A percentile compares a stretch with the other conserved stretches of the same genome.
phyloP scores from a whole-genome alignment of 2,329 filamentous ascomycete species.

The Pseudocercospora musae region DNA sequence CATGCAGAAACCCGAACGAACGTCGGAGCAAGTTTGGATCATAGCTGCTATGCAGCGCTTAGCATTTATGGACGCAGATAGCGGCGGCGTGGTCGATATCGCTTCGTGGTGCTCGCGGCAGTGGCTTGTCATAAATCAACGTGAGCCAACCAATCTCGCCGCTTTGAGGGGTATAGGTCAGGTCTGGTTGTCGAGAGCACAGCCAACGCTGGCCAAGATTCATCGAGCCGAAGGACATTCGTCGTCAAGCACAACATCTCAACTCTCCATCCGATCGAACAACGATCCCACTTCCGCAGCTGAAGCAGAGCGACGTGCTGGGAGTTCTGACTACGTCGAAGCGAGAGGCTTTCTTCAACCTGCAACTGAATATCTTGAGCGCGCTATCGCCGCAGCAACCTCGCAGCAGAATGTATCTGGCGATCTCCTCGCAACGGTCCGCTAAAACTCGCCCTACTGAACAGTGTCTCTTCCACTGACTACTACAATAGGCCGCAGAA shows the following conservation, averaged over 20 bases:
- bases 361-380: conserved; percentile 50
- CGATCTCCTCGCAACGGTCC: conserved; percentile 45
- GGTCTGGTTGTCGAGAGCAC: conserved; percentile 53
- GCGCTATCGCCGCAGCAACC: conserved; percentile 46
- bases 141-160: conserved; percentile 44
- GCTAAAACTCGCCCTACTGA: conserved; percentile 8
- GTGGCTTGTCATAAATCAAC: conserved; percentile 45
- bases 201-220: conserved; percentile 49
- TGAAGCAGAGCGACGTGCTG: conserved; percentile 40
- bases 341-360: conserved; percentile 51
- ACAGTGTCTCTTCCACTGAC: neutral
- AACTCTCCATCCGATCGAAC: conserved; percentile 33
- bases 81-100: conserved; percentile 45
- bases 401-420: conserved; percentile 40
- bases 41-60: conserved; percentile 49
- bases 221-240: conserved; percentile 43
- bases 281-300: conserved; percentile 22
- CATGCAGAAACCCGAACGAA: conserved; percentile 36
- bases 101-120: conserved; percentile 50
- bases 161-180: conserved; percentile 49
- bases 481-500: conserved; percentile 45
- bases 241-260: conserved; percentile 37
- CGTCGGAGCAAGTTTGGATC: conserved; percentile 42
- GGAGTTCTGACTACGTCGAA: conserved; percentile 49
- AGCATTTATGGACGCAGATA: conserved; percentile 50